Percentiles rank a stretch among this genome's conserved stretches.
Evolutionary conservation across 306 rosid genomes (phyloP).

Genomic region (Sphenostylis stenocarpa): DNA sequence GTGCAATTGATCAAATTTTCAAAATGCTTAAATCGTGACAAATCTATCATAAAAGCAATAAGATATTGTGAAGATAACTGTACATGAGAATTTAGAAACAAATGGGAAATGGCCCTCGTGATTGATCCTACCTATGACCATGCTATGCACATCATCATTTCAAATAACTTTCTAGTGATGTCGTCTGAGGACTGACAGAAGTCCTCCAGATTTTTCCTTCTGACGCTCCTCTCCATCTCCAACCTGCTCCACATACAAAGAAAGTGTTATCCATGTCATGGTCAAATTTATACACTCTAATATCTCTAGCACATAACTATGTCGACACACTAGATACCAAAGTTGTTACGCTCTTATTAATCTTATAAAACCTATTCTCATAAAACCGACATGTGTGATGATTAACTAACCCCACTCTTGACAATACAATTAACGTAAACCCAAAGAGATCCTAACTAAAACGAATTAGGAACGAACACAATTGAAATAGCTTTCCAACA

Average conservation of each 20-base stretch:
- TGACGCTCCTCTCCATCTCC: slow-evolving; percentile 74
- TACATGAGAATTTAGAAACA: slow-evolving; percentile 42
- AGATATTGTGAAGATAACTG: slow-evolving; percentile 40
- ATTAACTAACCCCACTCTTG: too few species aligned
- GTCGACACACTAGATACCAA: not conserved
- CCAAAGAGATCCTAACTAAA: too few species aligned
- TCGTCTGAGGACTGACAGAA: slow-evolving; percentile 70
- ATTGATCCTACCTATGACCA: slow-evolving; percentile 39
- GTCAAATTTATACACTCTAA: not conserved
- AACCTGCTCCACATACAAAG: slow-evolving; percentile 43
- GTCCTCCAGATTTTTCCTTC: slow-evolving; percentile 59
- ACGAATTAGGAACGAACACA: too few species aligned
- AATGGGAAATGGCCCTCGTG: slow-evolving; percentile 26
- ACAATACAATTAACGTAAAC: too few species aligned
- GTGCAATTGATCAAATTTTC: slow-evolving; percentile 18
- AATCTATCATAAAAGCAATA: not conserved
- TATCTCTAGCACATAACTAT: not conserved
- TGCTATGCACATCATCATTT: slow-evolving; percentile 22
- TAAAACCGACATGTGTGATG: too few species aligned
- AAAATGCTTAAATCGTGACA: slow-evolving; percentile 26
- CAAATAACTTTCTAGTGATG: slow-evolving; percentile 48
- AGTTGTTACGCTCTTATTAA: not conserved
- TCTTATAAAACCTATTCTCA: too few species aligned
- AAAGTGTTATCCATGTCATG: not conserved
- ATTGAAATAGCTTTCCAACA: not conserved